Evolutionary conservation across 139 green algal species (phyloP).

Genomic region (Auxenochlorella pyrenoidosa): DNA sequence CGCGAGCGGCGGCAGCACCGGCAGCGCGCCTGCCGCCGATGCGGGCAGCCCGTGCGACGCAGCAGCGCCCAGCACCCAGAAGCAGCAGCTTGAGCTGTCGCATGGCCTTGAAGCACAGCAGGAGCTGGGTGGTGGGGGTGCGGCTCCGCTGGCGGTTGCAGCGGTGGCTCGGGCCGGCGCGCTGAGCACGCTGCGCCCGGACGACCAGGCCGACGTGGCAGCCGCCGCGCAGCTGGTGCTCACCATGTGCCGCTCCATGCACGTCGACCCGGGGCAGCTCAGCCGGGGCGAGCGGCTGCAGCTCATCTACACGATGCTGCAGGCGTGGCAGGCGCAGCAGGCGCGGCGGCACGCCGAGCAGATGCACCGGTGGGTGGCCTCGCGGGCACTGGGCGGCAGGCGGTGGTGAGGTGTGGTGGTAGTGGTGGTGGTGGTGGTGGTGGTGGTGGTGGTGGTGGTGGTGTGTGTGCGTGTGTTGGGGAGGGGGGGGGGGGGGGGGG

Average conservation of each 20-base stretch:
- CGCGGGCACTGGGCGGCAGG: background rate
- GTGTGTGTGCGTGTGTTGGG: too few species aligned
- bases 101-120: background rate
- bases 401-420: too few species aligned
- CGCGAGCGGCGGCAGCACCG: background rate
- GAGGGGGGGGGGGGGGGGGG: too few species aligned
- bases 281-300: conserved; percentile 35
- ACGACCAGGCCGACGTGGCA: conserved; percentile 9
- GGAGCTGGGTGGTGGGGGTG: background rate
- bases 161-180: too few species aligned
- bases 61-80: background rate
- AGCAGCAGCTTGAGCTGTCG: background rate
- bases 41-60: background rate
- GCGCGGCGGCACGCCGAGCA: conserved; percentile 9
- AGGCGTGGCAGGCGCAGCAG: conserved; percentile 47
- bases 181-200: background rate
- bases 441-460: too few species aligned
- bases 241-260: conserved; percentile 16
- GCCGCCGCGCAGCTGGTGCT: conserved; percentile 28
- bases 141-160: background rate
- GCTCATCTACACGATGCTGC: conserved; percentile 38
- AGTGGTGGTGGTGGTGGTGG: too few species aligned
- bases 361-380: background rate
- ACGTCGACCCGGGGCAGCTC: conserved; percentile 26
- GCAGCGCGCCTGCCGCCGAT: background rate